phyloP scores from a whole-genome alignment of 2,329 filamentous ascomycete genomes.

The Talaromyces sp. region DNA sequence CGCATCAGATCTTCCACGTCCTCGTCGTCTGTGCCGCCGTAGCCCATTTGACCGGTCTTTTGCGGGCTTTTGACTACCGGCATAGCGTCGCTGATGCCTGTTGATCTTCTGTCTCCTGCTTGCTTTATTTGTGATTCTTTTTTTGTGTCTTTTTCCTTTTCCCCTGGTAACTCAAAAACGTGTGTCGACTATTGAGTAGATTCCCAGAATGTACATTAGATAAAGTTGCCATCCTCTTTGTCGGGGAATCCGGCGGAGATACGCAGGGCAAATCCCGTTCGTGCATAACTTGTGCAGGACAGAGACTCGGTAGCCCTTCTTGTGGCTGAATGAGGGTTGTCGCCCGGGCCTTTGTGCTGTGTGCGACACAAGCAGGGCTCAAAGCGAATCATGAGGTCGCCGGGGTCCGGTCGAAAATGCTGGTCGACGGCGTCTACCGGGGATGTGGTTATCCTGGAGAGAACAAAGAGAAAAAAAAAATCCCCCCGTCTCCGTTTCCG shows the following conservation, averaged over 20 bases:
- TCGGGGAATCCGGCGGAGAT: neutral
- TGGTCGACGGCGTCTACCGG: neutral
- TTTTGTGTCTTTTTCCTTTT: neutral
- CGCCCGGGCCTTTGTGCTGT: neutral
- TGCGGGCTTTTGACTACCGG: conserved; percentile 80
- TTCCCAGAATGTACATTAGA: neutral
- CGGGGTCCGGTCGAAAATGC: neutral
- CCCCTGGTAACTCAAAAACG: neutral
- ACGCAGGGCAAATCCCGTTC: neutral
- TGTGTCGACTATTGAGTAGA: neutral
- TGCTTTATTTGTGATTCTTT: neutral
- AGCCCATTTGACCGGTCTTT: conserved; percentile 73
- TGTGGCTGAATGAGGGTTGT: neutral
- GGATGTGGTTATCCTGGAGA: neutral
- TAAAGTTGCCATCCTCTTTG: neutral
- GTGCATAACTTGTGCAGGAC: neutral
- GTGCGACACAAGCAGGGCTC: neutral
- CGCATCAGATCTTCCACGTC: conserved; percentile 94
- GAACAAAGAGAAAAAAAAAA: neutral
- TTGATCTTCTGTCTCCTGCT: neutral
- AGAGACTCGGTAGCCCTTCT: neutral
- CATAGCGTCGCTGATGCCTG: conserved; percentile 51
- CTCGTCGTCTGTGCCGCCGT: conserved; percentile 77
- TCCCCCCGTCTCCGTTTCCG: neutral
- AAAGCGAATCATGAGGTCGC: neutral